Evolutionary conservation across 23 red algal species (phyloP), one percentile per base, ranked within the genome.

Genomic region (Gracilaria caudata): DNA sequence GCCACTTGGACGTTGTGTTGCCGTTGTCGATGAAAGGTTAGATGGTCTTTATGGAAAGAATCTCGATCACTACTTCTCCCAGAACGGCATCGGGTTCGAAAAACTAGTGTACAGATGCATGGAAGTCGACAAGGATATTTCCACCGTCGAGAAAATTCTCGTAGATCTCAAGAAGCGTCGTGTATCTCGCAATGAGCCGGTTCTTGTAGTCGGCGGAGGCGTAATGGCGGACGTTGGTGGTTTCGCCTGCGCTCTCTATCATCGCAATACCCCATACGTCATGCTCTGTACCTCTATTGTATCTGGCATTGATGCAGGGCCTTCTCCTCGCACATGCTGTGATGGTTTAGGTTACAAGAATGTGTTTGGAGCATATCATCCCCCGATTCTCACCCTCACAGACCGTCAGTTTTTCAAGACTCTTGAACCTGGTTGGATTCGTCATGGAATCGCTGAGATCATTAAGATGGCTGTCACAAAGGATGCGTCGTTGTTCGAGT

Each of bases 111-210:
- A 93, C 73, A 47, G 90, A 1, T 93, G 81, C 81, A 93, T 93
- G 90, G 90, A 93, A 57, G 90, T 93, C 9, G 90, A 93, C 61
- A 93, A 93, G 63, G 90, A 93, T 43, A 93, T 93, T 61, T 93
- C 90, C 0, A 93, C 90, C 0, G 90, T 93, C 13, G 80, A 93
- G 73, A 86, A 81, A 30, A 93, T 93, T 55, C 81, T 93, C 1
- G 80, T 80, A 20, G 90, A 93, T 41, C 81, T 93, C 7, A 93
- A 93, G 82, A 34, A 39, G 14, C 17, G 36, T 34, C 90, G 72
- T 12, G 90, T 93, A 16, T 93, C 90, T 11, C 68, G 90, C 30
- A 93, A 93, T 77, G 90, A 93, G 40, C 80, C 90, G 9, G 90
- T 93, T 32, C 90, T 93, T 12, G 82, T 93, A 10, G 82, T 93